Evolutionary conservation across 495 filamentous ascomycete genomes (phyloP).

Genomic region (Aspergillus cavernicola): DNA sequence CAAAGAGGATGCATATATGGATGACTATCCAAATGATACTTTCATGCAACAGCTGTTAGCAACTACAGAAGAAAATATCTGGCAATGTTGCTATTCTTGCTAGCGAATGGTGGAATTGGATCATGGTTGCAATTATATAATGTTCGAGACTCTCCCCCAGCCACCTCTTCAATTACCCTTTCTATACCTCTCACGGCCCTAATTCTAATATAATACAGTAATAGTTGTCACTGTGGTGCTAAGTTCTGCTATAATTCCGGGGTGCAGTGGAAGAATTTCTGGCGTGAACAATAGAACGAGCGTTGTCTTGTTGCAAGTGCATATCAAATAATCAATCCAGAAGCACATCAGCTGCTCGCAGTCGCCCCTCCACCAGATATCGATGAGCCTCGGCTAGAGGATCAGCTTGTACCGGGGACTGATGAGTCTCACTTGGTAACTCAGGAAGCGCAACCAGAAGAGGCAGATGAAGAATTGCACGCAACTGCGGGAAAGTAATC

Average conservation of each 20-base stretch:
- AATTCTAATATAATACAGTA: too few relatives aligned
- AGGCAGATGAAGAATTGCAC: too few relatives aligned
- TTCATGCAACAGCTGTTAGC: conserved; percentile 28
- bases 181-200: too few relatives aligned
- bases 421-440: too few relatives aligned
- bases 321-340: conserved; percentile 30
- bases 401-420: too few relatives aligned
- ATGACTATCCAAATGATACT: conserved; percentile 40
- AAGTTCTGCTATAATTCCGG: conserved; percentile 60
- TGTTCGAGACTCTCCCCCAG: conserved; percentile 14
- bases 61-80: conserved; percentile 34
- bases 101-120: conserved; percentile 36
- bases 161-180: too few relatives aligned
- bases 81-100: conserved; percentile 41
- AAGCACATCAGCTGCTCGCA: too few relatives aligned
- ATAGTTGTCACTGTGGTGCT: conserved; percentile 50
- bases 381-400: too few relatives aligned
- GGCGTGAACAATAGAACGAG: conserved; percentile 41
- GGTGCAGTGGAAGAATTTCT: conserved; percentile 46
- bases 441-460: too few relatives aligned
- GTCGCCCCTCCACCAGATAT: too few relatives aligned
- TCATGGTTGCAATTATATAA: conserved; percentile 48
- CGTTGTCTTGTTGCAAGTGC: conserved; percentile 31
- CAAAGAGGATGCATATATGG: conserved; percentile 38
- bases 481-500: too few relatives aligned